A percentile compares a stretch with the other conserved stretches of the same genome.
Evolutionary conservation across 176 grass and related monocot species (phyloP).

Genomic region (Lolium perenne): DNA sequence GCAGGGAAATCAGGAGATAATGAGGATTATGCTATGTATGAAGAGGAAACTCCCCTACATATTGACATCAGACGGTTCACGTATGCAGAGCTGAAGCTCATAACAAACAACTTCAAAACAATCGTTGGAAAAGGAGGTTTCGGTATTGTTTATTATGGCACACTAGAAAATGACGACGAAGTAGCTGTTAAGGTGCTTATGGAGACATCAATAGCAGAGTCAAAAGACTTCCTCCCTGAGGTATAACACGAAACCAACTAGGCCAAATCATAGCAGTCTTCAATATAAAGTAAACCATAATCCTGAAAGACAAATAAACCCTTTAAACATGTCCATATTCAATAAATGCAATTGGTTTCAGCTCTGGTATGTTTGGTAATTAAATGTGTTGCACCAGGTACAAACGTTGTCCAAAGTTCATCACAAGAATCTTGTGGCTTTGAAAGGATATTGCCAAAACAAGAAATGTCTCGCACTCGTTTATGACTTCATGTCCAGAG

Average conservation of each 20-base stretch:
- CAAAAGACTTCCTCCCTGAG: conserved; percentile 50
- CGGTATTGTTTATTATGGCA: conserved; percentile 52
- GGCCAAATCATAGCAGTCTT: not conserved
- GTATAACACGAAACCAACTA: conserved; percentile 1
- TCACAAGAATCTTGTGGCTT: conserved; percentile 51
- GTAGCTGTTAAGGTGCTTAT: conserved; percentile 52
- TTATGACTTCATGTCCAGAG: conserved; percentile 53
- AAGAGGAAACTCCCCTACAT: conserved; percentile 40
- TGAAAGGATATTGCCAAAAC: conserved; percentile 57
- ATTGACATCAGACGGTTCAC: conserved; percentile 46
- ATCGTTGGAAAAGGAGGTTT: conserved; percentile 54
- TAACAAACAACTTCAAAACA: conserved; percentile 37
- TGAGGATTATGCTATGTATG: conserved; percentile 23
- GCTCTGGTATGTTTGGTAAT: not conserved
- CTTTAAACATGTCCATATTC: not conserved
- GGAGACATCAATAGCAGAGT: conserved; percentile 28
- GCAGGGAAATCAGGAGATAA: not conserved
- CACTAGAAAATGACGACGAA: conserved; percentile 39
- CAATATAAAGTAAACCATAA: not conserved
- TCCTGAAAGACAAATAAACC: not conserved
- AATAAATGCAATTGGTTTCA: not conserved
- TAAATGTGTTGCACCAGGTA: not conserved
- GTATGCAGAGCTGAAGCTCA: conserved; percentile 41
- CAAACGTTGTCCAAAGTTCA: conserved; percentile 44
- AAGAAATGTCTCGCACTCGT: conserved; percentile 45